Conservation (phyloP, 2,329 filamentous ascomycete species). For the Aspergillus aculeatinus region DNA sequence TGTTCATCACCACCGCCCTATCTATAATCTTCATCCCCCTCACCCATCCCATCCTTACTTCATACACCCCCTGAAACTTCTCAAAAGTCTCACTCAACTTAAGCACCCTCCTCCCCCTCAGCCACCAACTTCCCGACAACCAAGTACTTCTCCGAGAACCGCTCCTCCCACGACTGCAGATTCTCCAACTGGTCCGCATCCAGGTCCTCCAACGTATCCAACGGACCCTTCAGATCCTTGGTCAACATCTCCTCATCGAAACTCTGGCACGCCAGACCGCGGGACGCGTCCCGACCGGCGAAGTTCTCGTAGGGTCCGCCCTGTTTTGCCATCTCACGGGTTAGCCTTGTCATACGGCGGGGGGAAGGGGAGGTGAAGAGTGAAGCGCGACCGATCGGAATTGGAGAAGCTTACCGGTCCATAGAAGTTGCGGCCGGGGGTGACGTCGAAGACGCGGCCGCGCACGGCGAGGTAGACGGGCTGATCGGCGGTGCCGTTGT, state of each 20-base stretch:
- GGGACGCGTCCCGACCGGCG: slow-evolving; percentile 83
- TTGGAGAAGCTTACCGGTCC: slow-evolving; percentile 58
- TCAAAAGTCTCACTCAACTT: not conserved
- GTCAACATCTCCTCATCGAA: slow-evolving; percentile 97
- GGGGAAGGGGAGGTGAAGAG: too few relatives aligned
- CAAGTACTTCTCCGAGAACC: slow-evolving; percentile 90
- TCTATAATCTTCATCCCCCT: too few relatives aligned
- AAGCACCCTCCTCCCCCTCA: slow-evolving; percentile 51
- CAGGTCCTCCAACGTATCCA: slow-evolving; percentile 74
- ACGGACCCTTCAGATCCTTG: slow-evolving; percentile 77
- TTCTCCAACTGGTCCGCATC: slow-evolving; percentile 76
- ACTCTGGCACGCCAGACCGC: slow-evolving; percentile 84
- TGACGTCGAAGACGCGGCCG: slow-evolving; percentile 88
- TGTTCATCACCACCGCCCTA: too few relatives aligned
- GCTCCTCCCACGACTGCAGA: slow-evolving; percentile 85
- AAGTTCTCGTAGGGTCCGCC: slow-evolving; percentile 96
- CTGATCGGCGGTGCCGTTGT: slow-evolving; percentile 70
- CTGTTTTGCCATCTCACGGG: slow-evolving; percentile 18
- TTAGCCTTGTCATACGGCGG: too few relatives aligned
- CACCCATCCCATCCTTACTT: slow-evolving; percentile 21
- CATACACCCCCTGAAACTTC: not conserved
- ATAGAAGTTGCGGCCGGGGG: slow-evolving; percentile 86
- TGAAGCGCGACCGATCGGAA: too few relatives aligned
- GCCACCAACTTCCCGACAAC: slow-evolving; percentile 85
- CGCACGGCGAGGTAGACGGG: slow-evolving; percentile 91